Percentiles rank a stretch among this genome's conserved stretches.
Conservation (phyloP, 345 rosid genomes). For the Rhodomyrtus tomentosa region DNA sequence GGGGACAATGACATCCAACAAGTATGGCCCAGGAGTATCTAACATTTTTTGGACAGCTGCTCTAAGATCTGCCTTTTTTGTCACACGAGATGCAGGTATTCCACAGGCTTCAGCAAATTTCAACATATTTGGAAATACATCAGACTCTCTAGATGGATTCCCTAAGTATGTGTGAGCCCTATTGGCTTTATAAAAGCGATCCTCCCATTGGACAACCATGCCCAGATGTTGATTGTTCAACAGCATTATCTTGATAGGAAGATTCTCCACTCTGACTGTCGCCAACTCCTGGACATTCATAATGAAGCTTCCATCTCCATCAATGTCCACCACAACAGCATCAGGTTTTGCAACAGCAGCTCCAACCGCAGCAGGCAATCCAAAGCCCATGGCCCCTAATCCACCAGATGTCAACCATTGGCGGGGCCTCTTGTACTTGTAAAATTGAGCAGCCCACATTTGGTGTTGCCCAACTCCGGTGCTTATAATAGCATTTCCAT, state of each 20-base stretch:
- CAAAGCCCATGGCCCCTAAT: constrained; percentile 98
- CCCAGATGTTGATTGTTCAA: constrained; percentile 95
- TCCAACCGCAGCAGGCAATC: constrained; percentile 93
- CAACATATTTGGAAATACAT: constrained; percentile 78
- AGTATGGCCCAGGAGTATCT: constrained; percentile 88
- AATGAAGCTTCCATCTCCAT: constrained; percentile 95
- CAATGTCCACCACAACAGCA: constrained; percentile 75
- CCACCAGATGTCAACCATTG: constrained; percentile 94
- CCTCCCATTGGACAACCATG: constrained; percentile 98
- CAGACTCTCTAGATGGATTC: constrained; percentile 59
- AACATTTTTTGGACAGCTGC: constrained; percentile 79
- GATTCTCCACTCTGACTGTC: constrained; percentile 72
- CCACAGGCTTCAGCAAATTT: constrained; percentile 84
- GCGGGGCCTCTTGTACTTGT: constrained; percentile 78
- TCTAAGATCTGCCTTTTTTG: constrained; percentile 49
- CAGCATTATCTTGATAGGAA: constrained; percentile 71
- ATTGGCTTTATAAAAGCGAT: constrained; percentile 88
- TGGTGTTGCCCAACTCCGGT: constrained; percentile 99
- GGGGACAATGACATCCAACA: constrained; percentile 85
- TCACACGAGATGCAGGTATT: constrained; percentile 80
- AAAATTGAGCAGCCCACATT: constrained; percentile 99
- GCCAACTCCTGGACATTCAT: constrained; percentile 97
- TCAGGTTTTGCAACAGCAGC: constrained; percentile 89
- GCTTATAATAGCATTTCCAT: constrained; percentile 79
- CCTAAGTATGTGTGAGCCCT: constrained; percentile 92